Evolutionary conservation across 768 basidiomycete species (phyloP).

Genomic region (Kwoniella sp.): DNA sequence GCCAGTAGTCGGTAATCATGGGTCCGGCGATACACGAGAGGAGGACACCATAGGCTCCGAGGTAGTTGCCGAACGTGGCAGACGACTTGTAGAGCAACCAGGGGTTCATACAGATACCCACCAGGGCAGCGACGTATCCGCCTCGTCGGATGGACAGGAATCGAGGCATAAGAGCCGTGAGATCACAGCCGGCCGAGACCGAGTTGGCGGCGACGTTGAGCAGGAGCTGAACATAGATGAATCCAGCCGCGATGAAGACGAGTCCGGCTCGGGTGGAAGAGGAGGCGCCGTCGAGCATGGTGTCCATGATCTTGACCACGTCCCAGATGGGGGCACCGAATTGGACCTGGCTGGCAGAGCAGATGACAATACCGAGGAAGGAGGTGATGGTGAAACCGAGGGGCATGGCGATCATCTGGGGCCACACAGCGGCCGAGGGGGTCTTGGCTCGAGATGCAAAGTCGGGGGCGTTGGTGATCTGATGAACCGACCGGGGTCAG

Average conservation of each 20-base stretch:
- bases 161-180: conserved; percentile 71
- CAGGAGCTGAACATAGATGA: conserved; percentile 67
- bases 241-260: conserved; percentile 73
- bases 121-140: conserved; percentile 73
- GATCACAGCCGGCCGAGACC: conserved; percentile 74
- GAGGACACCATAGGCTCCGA: conserved; percentile 75
- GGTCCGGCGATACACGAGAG: conserved; percentile 67
- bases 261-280: conserved; percentile 64
- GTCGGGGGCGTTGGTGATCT: conserved; percentile 40
- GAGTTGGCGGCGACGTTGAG: conserved; percentile 64
- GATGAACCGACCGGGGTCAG: background rate
- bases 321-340: conserved; percentile 77
- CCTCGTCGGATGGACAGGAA: conserved; percentile 81
- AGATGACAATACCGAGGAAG: conserved; percentile 76
- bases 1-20: conserved; percentile 77
- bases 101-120: conserved; percentile 62
- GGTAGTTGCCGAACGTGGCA: conserved; percentile 73
- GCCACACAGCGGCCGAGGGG: conserved; percentile 38
- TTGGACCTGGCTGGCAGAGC: conserved; percentile 68
- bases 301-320: conserved; percentile 65
- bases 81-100: conserved; percentile 67
- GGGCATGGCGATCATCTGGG: conserved; percentile 62
- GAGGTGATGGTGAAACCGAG: conserved; percentile 68
- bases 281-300: conserved; percentile 66
- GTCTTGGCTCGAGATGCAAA: conserved; percentile 38